A percentile compares a stretch with the other conserved stretches of the same genome.
phyloP scores from a whole-genome alignment of 73 alveolate species.

The Halteria grandinella region DNA sequence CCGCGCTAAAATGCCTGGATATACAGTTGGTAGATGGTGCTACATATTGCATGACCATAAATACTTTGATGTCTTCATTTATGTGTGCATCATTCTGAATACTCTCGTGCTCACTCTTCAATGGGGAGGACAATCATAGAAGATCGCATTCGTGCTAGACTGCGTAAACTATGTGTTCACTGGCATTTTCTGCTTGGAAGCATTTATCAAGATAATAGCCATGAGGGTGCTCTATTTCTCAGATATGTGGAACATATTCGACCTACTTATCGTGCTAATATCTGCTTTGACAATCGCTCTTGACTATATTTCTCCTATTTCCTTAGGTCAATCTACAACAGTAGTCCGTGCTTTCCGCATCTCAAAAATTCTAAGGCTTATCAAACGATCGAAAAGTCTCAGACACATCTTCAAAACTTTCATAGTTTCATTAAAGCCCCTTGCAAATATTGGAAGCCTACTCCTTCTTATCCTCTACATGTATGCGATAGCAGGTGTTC shows the following conservation, averaged over 20 bases:
- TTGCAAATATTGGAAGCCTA: conserved; percentile 68
- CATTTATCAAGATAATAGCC: conserved; percentile 37
- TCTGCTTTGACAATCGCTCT: too few species aligned
- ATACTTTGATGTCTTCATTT: conserved; percentile 15
- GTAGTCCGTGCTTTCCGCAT: conserved; percentile 59
- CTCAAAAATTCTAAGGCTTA: conserved; percentile 61
- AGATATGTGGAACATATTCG: conserved; percentile 50
- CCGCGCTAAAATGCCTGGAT: neutral
- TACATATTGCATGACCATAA: neutral
- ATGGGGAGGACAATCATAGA: conserved; percentile 19
- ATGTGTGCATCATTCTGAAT: conserved; percentile 7
- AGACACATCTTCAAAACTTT: conserved; percentile 62
- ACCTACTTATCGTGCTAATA: conserved; percentile 39
- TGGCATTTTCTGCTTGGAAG: conserved; percentile 34
- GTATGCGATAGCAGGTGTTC: conserved; percentile 41
- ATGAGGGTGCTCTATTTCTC: conserved; percentile 9
- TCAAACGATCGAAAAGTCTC: conserved; percentile 52
- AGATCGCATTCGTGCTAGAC: neutral
- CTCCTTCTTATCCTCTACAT: conserved; percentile 51
- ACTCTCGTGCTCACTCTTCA: conserved; percentile 3
- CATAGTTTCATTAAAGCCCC: conserved; percentile 57
- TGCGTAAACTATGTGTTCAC: conserved; percentile 27
- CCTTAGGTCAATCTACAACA: too few species aligned
- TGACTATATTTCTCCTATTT: too few species aligned
- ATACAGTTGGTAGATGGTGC: neutral